These are phyloP conservation scores for Trametes hirsuta DNA, from an alignment of 1,284 basidiomycete genomes.

Conservation along the genomic window DNA sequence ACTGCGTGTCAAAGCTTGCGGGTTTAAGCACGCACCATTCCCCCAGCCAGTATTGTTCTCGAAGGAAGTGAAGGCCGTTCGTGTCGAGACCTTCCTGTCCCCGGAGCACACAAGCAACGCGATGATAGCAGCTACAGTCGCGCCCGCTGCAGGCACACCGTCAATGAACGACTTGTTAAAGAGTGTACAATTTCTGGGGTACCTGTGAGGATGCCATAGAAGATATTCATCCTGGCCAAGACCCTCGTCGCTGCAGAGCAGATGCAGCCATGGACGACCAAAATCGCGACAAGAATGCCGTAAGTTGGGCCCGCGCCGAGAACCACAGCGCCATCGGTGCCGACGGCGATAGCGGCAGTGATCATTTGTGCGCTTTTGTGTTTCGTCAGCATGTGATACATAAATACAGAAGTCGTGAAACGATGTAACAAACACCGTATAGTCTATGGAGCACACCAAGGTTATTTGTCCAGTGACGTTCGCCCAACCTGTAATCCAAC, in stretches of 20 bases:
- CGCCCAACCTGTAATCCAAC: constrained; percentile 77
- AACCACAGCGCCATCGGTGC: constrained; percentile 51
- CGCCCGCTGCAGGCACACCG: constrained; percentile 18
- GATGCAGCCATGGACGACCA: constrained; percentile 65
- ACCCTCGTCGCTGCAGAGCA: constrained; percentile 70
- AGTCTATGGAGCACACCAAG: constrained; percentile 75
- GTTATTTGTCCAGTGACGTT: constrained; percentile 64
- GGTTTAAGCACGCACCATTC: constrained; percentile 44
- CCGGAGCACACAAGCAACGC: constrained; percentile 60
- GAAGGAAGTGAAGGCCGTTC: constrained; percentile 67
- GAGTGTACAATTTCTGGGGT: background rate
- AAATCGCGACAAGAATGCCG: constrained; percentile 63
- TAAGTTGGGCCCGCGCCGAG: constrained; percentile 62
- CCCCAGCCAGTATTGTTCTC: constrained; percentile 76
- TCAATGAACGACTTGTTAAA: background rate
- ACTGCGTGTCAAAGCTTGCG: background rate
- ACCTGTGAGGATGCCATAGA: constrained; percentile 67
- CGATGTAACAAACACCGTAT: constrained; percentile 50
- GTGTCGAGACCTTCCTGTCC: constrained; percentile 60
- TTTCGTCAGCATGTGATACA: background rate
- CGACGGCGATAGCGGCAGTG: constrained; percentile 65
- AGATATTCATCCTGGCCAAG: constrained; percentile 66
- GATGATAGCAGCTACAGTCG: constrained; percentile 56
- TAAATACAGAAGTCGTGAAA: background rate
- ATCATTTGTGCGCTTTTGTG: constrained; percentile 67